Evolutionary conservation across 257 asterid genomes (phyloP).

Genomic region (Ballota nigra): DNA sequence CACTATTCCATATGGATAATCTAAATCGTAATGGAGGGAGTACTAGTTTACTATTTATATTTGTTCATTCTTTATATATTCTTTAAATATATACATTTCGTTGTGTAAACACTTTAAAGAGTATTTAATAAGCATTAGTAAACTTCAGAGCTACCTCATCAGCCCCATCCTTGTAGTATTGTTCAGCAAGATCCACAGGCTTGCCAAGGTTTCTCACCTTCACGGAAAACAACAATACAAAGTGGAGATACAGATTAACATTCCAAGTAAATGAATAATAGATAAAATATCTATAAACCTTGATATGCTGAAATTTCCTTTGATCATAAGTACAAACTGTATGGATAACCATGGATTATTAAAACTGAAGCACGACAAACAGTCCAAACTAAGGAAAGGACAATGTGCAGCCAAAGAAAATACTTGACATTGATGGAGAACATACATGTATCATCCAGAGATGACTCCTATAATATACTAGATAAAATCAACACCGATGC

Average conservation of each 20-base stretch:
- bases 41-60: background rate
- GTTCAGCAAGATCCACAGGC: conserved; percentile 95
- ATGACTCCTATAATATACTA: background rate
- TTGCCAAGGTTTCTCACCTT: conserved; percentile 98
- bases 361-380: background rate
- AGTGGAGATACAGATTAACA: background rate
- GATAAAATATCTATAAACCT: background rate
- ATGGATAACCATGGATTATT: background rate
- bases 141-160: conserved; percentile 66
- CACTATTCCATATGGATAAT: too few relatives aligned
- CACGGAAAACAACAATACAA: conserved; percentile 23
- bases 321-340: background rate
- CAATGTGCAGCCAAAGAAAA: background rate
- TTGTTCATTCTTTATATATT: background rate
- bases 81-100: background rate
- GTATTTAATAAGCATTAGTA: background rate
- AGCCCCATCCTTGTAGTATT: conserved; percentile 91
- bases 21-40: too few relatives aligned
- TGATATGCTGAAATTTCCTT: background rate
- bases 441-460: background rate
- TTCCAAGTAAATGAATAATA: too few relatives aligned
- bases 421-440: background rate
- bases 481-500: background rate
- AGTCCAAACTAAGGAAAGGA: background rate
- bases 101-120: background rate